Evolutionary conservation across 2,329 filamentous ascomycete species (phyloP).

Genomic region (Calonectria fujianensis): DNA sequence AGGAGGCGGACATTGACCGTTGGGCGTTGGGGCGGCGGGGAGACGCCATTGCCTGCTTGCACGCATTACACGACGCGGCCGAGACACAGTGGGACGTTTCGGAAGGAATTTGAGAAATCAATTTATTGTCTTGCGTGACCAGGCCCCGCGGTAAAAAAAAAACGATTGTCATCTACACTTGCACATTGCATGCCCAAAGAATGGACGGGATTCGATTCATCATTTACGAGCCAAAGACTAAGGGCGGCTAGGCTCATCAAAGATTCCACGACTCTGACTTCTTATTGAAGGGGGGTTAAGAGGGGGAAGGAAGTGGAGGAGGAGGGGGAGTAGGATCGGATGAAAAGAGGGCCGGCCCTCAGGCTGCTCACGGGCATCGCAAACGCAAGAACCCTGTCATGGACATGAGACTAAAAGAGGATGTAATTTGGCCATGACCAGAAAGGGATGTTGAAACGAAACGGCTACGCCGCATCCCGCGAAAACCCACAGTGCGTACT

Average conservation of each 20-base stretch:
- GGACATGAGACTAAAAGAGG: slow-evolving; percentile 41
- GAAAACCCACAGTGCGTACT: slow-evolving; percentile 15
- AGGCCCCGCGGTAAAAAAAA: slow-evolving; percentile 20
- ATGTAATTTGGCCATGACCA: slow-evolving; percentile 51
- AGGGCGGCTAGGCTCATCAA: slow-evolving; percentile 21
- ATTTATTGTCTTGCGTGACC: slow-evolving; percentile 26
- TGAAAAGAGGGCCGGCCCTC: slow-evolving; percentile 31
- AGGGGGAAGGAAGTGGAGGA: not conserved
- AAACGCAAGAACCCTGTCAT: slow-evolving; percentile 43
- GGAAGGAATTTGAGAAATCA: slow-evolving; percentile 33
- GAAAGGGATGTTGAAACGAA: slow-evolving; percentile 53
- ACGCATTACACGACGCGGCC: slow-evolving; percentile 8
- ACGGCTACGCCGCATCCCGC: slow-evolving; percentile 48
- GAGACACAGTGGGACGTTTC: slow-evolving; percentile 29
- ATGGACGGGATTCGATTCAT: slow-evolving; percentile 35
- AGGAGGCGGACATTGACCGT: not conserved
- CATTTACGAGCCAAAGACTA: slow-evolving; percentile 9
- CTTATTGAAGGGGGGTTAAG: slow-evolving; percentile 16
- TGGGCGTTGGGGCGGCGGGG: slow-evolving; percentile 6
- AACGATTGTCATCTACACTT: slow-evolving; percentile 26
- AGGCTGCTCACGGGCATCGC: slow-evolving; percentile 4
- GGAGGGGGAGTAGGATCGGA: slow-evolving; percentile 27
- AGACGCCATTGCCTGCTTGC: not conserved
- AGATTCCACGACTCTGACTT: not conserved
- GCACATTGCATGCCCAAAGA: slow-evolving; percentile 9